Percentiles rank a stretch among this genome's conserved stretches.
Evolutionary conservation across 2,329 filamentous ascomycete species (phyloP).

Genomic region (Ophiocordyceps camponoti-saundersi): DNA sequence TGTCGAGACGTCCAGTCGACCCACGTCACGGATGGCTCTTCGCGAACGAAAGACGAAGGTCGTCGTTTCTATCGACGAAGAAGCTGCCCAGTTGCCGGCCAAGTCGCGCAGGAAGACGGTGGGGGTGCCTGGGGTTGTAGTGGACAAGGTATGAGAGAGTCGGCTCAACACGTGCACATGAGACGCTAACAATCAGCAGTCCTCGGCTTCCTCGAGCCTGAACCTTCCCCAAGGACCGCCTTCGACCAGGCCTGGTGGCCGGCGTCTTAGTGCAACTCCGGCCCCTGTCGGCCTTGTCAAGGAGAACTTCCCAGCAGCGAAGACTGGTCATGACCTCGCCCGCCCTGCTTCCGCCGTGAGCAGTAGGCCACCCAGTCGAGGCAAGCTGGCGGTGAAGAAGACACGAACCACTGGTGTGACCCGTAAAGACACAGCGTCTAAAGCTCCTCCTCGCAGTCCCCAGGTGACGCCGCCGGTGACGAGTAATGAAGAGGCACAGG

Average conservation of each 20-base stretch:
- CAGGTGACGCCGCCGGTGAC: conserved; percentile 17
- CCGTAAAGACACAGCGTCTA: conserved; percentile 22
- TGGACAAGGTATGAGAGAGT: conserved; percentile 11
- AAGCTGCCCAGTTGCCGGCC: conserved; percentile 7
- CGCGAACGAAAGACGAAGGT: conserved; percentile 51
- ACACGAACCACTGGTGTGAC: conserved; percentile 29
- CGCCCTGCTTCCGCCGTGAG: conserved; percentile 24
- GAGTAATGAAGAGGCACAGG: conserved; percentile 4
- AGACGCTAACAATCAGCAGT: conserved; percentile 7
- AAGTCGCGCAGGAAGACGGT: conserved; percentile 45
- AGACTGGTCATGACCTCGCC: conserved; percentile 1
- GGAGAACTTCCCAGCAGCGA: conserved; percentile 4
- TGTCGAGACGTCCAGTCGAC: conserved; percentile 17
- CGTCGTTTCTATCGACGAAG: conserved; percentile 34
- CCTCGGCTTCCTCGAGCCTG: conserved; percentile 15
- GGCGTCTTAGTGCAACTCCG: conserved; percentile 33
- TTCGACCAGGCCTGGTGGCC: conserved; percentile 17
- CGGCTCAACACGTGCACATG: background rate
- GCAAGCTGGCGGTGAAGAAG: conserved; percentile 39
- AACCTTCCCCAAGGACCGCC: conserved; percentile 9
- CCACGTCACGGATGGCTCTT: conserved; percentile 51
- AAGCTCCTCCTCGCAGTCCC: conserved; percentile 12
- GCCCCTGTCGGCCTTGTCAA: conserved; percentile 11
- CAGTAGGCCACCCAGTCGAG: conserved; percentile 18
- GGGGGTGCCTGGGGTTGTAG: conserved; percentile 21